Percentiles rank a stretch among this genome's conserved stretches.
Evolutionary conservation across 2,329 filamentous ascomycete genomes (phyloP).

Genomic region (Aschersonia sp.): DNA sequence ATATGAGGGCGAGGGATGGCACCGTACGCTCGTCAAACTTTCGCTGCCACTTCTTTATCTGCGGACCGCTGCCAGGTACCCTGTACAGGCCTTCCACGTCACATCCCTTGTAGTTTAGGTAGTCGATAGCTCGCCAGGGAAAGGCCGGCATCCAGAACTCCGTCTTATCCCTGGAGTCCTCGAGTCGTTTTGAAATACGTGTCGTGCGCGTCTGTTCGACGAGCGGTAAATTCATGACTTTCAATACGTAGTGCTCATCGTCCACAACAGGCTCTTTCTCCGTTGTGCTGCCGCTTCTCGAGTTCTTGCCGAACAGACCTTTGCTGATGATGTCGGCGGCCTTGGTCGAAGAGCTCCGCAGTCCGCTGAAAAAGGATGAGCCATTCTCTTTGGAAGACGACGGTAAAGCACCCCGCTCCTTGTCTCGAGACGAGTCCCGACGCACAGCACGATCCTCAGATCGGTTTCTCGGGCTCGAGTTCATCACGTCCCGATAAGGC

Average conservation of each 20-base stretch:
- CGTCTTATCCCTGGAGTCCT: slow-evolving; percentile 84
- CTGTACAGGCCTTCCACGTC: slow-evolving; percentile 90
- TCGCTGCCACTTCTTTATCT: slow-evolving; percentile 87
- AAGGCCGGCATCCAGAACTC: slow-evolving; percentile 98
- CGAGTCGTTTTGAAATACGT: slow-evolving; percentile 76
- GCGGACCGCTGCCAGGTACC: slow-evolving; percentile 76
- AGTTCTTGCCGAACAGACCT: slow-evolving; percentile 67
- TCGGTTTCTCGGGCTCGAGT: slow-evolving; percentile 49
- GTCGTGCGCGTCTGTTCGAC: slow-evolving; percentile 84
- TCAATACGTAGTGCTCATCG: slow-evolving; percentile 71
- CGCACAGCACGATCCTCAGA: slow-evolving; percentile 51
- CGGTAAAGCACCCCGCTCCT: slow-evolving; percentile 32
- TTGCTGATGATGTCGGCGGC: slow-evolving; percentile 73
- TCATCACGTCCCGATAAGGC: slow-evolving; percentile 53
- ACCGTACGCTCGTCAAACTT: slow-evolving; percentile 71
- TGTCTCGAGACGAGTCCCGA: slow-evolving; percentile 31
- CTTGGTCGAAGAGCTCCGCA: slow-evolving; percentile 58
- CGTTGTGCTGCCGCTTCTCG: slow-evolving; percentile 54
- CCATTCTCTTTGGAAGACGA: slow-evolving; percentile 47
- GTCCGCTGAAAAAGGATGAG: slow-evolving; percentile 52
- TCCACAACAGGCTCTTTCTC: slow-evolving; percentile 54
- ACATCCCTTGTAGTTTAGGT: slow-evolving; percentile 85
- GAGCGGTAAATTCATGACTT: slow-evolving; percentile 73
- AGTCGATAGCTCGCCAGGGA: slow-evolving; percentile 91
- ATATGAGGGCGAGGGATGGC: not conserved